Conservation (phyloP, 1,284 basidiomycete genomes). For the Schizophyllum amplum region DNA sequence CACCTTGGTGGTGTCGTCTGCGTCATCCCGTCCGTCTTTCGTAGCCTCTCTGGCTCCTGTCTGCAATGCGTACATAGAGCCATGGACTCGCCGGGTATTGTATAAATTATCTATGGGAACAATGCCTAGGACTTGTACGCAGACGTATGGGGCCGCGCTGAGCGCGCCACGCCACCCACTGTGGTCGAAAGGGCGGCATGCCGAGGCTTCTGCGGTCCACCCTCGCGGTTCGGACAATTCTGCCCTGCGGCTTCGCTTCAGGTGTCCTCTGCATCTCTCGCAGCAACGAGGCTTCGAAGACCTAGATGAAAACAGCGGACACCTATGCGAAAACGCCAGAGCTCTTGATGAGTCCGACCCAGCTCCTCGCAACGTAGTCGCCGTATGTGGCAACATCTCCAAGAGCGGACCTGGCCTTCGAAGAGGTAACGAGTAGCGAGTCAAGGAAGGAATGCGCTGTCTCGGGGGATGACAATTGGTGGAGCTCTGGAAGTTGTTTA, state of each 20-base stretch:
- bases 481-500: slow-evolving; percentile 42
- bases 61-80: background rate
- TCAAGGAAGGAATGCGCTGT: slow-evolving; percentile 62
- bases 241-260: no score
- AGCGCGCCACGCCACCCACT: no score
- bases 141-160: no score
- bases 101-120: background rate
- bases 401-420: slow-evolving; percentile 32
- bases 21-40: no score
- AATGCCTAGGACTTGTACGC: no score
- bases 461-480: slow-evolving; percentile 62
- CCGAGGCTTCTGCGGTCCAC: no score
- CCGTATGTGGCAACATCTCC: slow-evolving; percentile 45
- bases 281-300: no score
- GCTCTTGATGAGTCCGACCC: slow-evolving; percentile 60
- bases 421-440: slow-evolving; percentile 42
- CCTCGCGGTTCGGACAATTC: no score
- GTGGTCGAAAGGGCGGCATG: no score
- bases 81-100: background rate
- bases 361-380: slow-evolving; percentile 56
- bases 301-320: no score
- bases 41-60: background rate
- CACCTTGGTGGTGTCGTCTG: slow-evolving; percentile 22
- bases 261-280: no score
- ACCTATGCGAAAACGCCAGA: slow-evolving; percentile 35